Conservation (phyloP, 1,284 basidiomycete species). For the Leccinum subrobustum region DNA sequence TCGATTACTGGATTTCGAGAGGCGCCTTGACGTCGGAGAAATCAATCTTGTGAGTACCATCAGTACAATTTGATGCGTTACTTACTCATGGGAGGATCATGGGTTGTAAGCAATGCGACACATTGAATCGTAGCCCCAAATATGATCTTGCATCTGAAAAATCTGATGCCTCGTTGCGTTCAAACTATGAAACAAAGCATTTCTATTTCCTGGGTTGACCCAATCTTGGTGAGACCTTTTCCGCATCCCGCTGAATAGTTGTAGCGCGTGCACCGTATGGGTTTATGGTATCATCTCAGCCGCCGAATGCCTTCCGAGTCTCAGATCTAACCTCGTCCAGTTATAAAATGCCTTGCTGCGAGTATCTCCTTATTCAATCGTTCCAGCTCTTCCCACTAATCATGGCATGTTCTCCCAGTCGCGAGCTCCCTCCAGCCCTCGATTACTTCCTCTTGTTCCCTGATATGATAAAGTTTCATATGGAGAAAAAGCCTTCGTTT, state of each 20-base stretch:
- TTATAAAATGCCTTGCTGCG: not conserved
- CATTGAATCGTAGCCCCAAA: not conserved
- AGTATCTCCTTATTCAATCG: not conserved
- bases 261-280: not conserved
- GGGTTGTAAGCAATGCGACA: too few relatives aligned
- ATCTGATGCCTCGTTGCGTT: not conserved
- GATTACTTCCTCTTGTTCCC: conserved; percentile 26
- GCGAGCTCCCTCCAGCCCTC: conserved; percentile 19
- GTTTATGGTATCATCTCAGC: not conserved
- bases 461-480: conserved; percentile 32
- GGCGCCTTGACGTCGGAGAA: too few relatives aligned
- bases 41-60: too few relatives aligned
- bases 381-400: not conserved
- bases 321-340: not conserved
- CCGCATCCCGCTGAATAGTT: not conserved
- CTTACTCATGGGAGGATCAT: too few relatives aligned
- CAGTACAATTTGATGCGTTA: too few relatives aligned
- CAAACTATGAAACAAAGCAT: not conserved
- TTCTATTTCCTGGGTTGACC: not conserved
- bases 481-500: conserved; percentile 25
- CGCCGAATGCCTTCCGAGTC: not conserved
- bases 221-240: not conserved
- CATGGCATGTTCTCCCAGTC: not conserved
- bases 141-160: not conserved
- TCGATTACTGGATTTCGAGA: conserved; percentile 4